Evolutionary conservation across 1,139 yeast genomes (phyloP).

Genomic region (Geotrichum restrictum): DNA sequence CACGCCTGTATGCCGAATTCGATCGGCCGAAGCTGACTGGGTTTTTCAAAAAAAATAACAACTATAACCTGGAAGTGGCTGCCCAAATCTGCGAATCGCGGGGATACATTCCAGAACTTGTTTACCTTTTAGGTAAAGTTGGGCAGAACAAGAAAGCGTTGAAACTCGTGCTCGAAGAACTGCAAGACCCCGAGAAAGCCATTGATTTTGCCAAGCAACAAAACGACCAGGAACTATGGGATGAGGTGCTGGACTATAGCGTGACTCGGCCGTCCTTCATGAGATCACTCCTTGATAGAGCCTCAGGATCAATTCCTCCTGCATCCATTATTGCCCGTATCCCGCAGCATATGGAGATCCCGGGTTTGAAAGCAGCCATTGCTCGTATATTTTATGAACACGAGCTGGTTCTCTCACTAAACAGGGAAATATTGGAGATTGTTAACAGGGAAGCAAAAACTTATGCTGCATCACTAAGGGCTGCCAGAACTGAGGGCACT

Average conservation of each 20-base stretch:
- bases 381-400: slow-evolving; percentile 62
- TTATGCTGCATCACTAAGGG: slow-evolving; percentile 42
- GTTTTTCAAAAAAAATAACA: slow-evolving; percentile 50
- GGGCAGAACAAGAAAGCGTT: slow-evolving; percentile 80
- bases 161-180: slow-evolving; percentile 65
- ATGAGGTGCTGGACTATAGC: slow-evolving; percentile 65
- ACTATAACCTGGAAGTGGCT: slow-evolving; percentile 69
- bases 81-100: slow-evolving; percentile 57
- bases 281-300: slow-evolving; percentile 64
- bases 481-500: slow-evolving; percentile 45
- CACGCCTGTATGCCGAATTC: slow-evolving; percentile 61
- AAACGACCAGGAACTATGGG: slow-evolving; percentile 76
- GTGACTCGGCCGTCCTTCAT: slow-evolving; percentile 70
- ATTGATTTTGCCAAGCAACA: slow-evolving; percentile 73
- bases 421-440: slow-evolving; percentile 57
- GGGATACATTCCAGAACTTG: slow-evolving; percentile 62
- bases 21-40: slow-evolving; percentile 51
- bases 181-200: slow-evolving; percentile 76
- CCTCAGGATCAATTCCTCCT: slow-evolving; percentile 55
- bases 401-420: slow-evolving; percentile 55
- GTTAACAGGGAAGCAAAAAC: slow-evolving; percentile 56
- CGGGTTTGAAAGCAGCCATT: slow-evolving; percentile 60
- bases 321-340: slow-evolving; percentile 61
- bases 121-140: slow-evolving; percentile 73
- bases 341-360: slow-evolving; percentile 58